Conservation (phyloP, 768 basidiomycete species). For the Boletus insuetus region DNA sequence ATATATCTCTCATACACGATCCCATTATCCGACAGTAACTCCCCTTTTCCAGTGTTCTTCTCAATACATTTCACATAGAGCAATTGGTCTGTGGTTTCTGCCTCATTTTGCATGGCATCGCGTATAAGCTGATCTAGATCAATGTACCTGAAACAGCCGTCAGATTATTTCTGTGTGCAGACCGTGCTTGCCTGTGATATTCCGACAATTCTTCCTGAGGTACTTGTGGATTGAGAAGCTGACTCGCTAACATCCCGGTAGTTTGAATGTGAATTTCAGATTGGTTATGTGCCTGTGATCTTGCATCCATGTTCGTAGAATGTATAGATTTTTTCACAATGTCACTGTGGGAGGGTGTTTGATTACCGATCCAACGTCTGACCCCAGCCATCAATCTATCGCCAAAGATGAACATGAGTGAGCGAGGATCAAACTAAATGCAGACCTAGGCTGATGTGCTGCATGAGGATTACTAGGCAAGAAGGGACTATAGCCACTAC, state of each 20-base stretch:
- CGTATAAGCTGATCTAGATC: slow-evolving; percentile 69
- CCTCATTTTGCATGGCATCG: slow-evolving; percentile 50
- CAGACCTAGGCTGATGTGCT: slow-evolving; percentile 39
- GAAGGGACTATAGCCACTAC: slow-evolving; percentile 75
- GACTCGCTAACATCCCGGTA: slow-evolving; percentile 56
- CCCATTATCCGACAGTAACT: slow-evolving; percentile 9
- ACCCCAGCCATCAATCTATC: slow-evolving; percentile 75
- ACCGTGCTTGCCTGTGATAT: slow-evolving; percentile 59
- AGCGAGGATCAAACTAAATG: slow-evolving; percentile 22
- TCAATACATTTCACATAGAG: slow-evolving; percentile 54
- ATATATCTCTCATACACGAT: slow-evolving; percentile 21
- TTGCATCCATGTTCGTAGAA: slow-evolving; percentile 26
- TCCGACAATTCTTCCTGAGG: slow-evolving; percentile 63
- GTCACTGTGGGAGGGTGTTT: slow-evolving; percentile 42
- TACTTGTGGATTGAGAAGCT: slow-evolving; percentile 61
- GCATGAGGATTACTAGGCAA: slow-evolving; percentile 49
- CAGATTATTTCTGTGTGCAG: neutral
- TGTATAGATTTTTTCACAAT: slow-evolving; percentile 39
- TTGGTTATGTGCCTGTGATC: slow-evolving; percentile 26
- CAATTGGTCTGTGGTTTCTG: slow-evolving; percentile 57
- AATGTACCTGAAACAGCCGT: slow-evolving; percentile 51
- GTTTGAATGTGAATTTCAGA: slow-evolving; percentile 36
- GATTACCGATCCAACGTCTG: slow-evolving; percentile 70
- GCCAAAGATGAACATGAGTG: neutral
- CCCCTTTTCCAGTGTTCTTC: slow-evolving; percentile 29